Percentiles rank a stretch among this genome's conserved stretches.
phyloP scores from a whole-genome alignment of 805 yeast genomes.

The Saturnispora galanensis region DNA sequence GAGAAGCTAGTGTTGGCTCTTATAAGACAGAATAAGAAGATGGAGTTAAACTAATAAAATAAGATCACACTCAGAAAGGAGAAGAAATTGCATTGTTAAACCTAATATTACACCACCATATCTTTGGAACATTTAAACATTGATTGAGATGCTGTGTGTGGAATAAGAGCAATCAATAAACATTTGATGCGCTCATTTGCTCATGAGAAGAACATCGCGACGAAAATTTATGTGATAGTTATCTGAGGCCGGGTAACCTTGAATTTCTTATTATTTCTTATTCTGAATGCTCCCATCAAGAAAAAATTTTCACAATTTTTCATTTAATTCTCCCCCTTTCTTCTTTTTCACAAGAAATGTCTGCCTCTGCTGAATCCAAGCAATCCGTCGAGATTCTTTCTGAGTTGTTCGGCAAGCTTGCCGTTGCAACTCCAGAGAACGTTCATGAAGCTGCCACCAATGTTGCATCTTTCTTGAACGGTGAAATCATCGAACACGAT shows the following conservation, averaged over 20 bases:
- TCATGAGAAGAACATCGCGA: background rate
- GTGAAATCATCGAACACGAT: conserved; percentile 97
- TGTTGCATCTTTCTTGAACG: conserved; percentile 88
- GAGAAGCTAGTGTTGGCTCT: no score
- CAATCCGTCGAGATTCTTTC: conserved; percentile 73
- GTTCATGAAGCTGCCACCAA: conserved; percentile 80
- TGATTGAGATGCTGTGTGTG: no score
- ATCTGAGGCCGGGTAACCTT: conserved; percentile 4
- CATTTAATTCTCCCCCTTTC: background rate
- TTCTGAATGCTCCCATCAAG: background rate
- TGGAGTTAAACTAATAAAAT: no score
- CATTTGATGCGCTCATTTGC: no score
- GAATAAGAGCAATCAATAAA: no score
- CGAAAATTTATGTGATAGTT: background rate
- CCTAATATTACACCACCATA: no score
- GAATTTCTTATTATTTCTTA: conserved; percentile 3
- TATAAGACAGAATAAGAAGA: no score
- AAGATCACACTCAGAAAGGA: no score
- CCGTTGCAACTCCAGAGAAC: conserved; percentile 79
- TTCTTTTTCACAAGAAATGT: conserved; percentile 8
- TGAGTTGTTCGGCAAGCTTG: conserved; percentile 86
- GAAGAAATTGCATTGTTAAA: no score
- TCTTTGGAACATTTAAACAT: no score
- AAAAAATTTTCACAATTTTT: conserved; percentile 3
- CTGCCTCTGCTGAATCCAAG: conserved; percentile 45